Base-by-base conservation (phyloP, 208 protist genomes). In the Crithidia sp. region DNA sequence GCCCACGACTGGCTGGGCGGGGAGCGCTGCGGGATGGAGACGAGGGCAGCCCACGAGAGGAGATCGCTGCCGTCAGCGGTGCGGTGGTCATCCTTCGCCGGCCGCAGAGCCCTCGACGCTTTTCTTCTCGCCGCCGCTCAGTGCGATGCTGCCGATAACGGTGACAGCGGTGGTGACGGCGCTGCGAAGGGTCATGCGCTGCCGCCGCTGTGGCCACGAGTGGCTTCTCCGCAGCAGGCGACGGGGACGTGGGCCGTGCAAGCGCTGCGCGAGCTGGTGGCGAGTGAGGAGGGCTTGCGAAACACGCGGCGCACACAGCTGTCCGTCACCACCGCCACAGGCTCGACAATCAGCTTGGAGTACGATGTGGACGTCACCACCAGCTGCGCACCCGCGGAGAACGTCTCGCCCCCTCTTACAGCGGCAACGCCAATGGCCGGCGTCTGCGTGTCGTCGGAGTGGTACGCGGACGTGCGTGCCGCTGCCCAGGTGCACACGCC, bases 151-250 rank as follows among this genome's bases (percentile, higher is more conserved):
- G 14, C 50, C 28, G 28, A 28, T 28, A 0, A 49, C 45, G 2
- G 52, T 50, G 5, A 37, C 44, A 14, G 3, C 62, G 19, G n/a
- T 14, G 4, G 56, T 9, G 1, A 64, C 36, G 39, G 7, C 43
- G 8, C 7, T 12, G 37, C 39, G 56, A 12, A 45, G 56, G 28
- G 19, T 40, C 13, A 4, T 37, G 36, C 17, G 12, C 50, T 79
- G 54, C 74, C 74, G 14, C 74, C 74, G 9, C n/a, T 79, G 19
- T 79, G 74, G 74, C 74, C 74, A 7, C 74, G 65, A 36, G 39
- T 71, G 13, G 0, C 5, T 2, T 40, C 28, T 5, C 13, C 43
- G 41, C 17, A 36, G 10, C 1, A 8, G 13, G 44, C 16, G 28
- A 65, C 67, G 10, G 5, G 10, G 6, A 17, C 39, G 4, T 16